Evolutionary conservation across 257 asterid genomes (phyloP).

Genomic region (Solanum clarkiae): DNA sequence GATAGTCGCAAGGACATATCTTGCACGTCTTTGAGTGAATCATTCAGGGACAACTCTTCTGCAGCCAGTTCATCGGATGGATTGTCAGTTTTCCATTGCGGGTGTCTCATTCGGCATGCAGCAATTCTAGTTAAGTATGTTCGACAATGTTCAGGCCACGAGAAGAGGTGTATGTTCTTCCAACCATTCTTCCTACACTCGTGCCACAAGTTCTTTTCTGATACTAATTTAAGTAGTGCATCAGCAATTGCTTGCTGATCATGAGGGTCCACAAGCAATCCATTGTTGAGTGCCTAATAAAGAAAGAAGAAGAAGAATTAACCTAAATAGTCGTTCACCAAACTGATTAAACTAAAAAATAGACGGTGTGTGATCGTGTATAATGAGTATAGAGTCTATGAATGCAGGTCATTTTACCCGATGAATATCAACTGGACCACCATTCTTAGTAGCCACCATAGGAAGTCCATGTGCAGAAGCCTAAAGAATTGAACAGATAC

Average conservation of each 20-base stretch:
- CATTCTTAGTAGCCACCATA: constrained; percentile 43
- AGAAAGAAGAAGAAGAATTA: background rate
- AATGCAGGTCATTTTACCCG: constrained; percentile 13
- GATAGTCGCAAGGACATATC: constrained; percentile 75
- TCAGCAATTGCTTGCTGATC: constrained; percentile 53
- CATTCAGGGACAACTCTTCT: constrained; percentile 71
- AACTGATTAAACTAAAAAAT: background rate
- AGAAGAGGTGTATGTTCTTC: constrained; percentile 69
- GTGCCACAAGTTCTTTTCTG: constrained; percentile 69
- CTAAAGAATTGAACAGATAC: constrained; percentile 8
- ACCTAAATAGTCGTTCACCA: background rate
- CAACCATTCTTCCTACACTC: constrained; percentile 68
- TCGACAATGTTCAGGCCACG: constrained; percentile 88
- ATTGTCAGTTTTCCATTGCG: constrained; percentile 77
- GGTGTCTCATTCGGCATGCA: constrained; percentile 82
- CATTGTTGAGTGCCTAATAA: constrained; percentile 57
- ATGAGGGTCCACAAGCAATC: constrained; percentile 77
- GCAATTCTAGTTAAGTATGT: constrained; percentile 68
- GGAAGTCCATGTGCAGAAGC: constrained; percentile 57
- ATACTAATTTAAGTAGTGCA: constrained; percentile 67
- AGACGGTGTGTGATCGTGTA: background rate
- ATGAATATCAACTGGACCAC: constrained; percentile 48
- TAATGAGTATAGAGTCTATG: background rate
- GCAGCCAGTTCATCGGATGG: constrained; percentile 41
- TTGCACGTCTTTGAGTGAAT: constrained; percentile 62